Evolutionary conservation across 169 alveolate genomes (phyloP).

Genomic region (Perkinsus olseni): DNA sequence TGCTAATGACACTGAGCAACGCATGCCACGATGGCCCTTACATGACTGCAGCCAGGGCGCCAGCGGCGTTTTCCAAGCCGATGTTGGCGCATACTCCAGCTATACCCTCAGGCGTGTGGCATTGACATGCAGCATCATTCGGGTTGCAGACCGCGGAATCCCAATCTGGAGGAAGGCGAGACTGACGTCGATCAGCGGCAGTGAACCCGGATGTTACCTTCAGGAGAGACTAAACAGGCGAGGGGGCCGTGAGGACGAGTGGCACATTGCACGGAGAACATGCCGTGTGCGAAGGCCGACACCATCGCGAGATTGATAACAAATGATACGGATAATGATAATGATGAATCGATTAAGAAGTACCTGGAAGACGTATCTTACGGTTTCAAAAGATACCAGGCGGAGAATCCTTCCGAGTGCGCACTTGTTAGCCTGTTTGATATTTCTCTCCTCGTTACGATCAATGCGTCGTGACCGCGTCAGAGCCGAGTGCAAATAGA

Average conservation of each 20-base stretch:
- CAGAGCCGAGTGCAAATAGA: slow-evolving; percentile 48
- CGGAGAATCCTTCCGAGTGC: background rate
- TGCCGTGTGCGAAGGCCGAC: background rate
- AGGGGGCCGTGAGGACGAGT: background rate
- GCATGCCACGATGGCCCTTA: background rate
- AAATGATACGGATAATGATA: background rate
- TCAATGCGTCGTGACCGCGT: slow-evolving; percentile 38
- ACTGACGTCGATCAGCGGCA: too few relatives aligned
- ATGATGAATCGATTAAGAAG: background rate
- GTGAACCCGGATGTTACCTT: background rate
- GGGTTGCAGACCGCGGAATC: background rate
- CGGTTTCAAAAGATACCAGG: background rate
- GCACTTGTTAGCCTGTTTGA: slow-evolving; percentile 15
- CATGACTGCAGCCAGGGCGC: background rate
- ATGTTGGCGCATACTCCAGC: background rate
- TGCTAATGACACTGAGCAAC: background rate
- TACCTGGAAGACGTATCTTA: background rate
- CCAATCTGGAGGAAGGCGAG: background rate
- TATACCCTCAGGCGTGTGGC: background rate
- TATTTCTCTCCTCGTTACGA: slow-evolving; percentile 2
- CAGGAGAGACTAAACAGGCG: background rate
- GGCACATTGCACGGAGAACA: background rate
- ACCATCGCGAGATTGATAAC: background rate
- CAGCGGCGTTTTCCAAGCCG: background rate
- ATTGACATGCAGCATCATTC: background rate